Conservation (phyloP, 495 filamentous ascomycete species). For the Penicillium mononematosum region DNA sequence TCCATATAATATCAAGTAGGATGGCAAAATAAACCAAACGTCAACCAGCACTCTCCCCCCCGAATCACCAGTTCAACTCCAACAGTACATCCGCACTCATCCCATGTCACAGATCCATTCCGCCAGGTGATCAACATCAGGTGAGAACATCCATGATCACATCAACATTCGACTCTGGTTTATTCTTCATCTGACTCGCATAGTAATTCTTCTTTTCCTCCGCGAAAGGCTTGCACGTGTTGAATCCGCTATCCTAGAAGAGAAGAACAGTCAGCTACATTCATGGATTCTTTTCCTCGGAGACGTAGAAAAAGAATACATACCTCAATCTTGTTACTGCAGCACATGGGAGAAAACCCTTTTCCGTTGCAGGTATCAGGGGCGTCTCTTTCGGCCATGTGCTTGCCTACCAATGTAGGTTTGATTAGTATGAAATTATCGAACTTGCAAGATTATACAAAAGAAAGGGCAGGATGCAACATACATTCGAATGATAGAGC, state of each 20-base stretch:
- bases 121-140: conserved; percentile 1
- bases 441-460: not conserved
- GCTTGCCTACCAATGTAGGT: conserved; percentile 12
- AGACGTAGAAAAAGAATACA: not conserved
- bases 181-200: conserved; percentile 6
- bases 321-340: conserved; percentile 20
- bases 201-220: conserved; percentile 28
- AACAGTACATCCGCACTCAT: not conserved
- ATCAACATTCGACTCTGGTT: conserved; percentile 13
- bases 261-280: not conserved
- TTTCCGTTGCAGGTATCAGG: conserved; percentile 24
- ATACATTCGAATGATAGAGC: conserved; percentile 34
- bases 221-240: conserved; percentile 29
- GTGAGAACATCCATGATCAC: conserved; percentile 23
- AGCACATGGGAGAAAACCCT: conserved; percentile 35
- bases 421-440: not conserved
- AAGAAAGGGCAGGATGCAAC: conserved; percentile 6
- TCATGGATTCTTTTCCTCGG: too few species aligned
- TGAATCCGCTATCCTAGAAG: not conserved
- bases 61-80: not conserved
- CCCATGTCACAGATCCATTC: conserved; percentile 2
- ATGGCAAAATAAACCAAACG: conserved; percentile 12
- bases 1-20: conserved; percentile 14
- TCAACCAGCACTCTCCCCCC: not conserved
- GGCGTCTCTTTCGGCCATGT: conserved; percentile 20